These are phyloP conservation scores for Ganoderma sinense DNA, from an alignment of 1,284 basidiomycete species.

Conservation along the genomic window DNA sequence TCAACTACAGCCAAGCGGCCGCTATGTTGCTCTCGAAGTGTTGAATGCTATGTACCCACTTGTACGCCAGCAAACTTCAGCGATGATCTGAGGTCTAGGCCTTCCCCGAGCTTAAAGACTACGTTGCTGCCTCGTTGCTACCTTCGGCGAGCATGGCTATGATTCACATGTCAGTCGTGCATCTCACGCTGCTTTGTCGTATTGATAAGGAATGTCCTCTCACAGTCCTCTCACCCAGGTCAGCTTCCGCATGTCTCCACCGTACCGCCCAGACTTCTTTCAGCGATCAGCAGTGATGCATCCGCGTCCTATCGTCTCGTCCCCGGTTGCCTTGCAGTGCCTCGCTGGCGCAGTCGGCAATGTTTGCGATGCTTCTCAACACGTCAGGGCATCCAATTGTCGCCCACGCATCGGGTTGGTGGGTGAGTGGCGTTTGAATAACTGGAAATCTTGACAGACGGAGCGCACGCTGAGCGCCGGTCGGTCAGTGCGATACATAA, in stretches of 20 bases:
- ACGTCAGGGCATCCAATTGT: neutral
- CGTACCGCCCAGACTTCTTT: neutral
- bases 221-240: neutral
- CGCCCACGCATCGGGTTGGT: neutral
- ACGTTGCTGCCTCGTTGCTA: neutral
- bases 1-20: too few species aligned
- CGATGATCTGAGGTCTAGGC: neutral
- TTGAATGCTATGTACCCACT: too few species aligned
- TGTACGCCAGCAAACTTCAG: too few species aligned
- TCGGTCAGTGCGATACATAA: neutral
- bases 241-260: neutral
- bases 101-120: neutral
- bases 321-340: conserved; percentile 11
- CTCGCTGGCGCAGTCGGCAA: neutral
- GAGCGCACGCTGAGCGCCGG: neutral
- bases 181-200: neutral
- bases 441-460: neutral
- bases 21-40: too few species aligned
- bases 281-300: conserved; percentile 2
- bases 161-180: neutral
- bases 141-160: too few species aligned
- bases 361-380: conserved; percentile 3
- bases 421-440: neutral
- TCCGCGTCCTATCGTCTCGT: conserved; percentile 4
- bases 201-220: neutral